Conservation (phyloP, 257 asterid species). For the Jacaranda copaia region DNA sequence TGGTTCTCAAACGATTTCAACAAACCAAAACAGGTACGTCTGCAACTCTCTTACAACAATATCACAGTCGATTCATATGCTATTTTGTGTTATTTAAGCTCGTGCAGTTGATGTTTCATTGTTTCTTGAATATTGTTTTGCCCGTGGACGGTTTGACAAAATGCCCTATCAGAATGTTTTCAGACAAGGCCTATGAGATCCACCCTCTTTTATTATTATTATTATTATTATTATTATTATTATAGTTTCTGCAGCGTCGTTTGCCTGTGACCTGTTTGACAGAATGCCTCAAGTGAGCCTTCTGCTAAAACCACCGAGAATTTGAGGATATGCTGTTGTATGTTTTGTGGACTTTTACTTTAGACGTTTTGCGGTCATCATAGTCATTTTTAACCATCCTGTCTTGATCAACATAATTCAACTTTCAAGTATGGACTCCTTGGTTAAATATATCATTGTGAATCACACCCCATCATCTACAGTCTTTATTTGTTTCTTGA, state of each 20-base stretch:
- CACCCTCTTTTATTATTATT: no score
- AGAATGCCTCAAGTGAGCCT: slow-evolving; percentile 33
- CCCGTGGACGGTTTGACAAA: slow-evolving; percentile 5
- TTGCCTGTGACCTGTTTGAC: slow-evolving; percentile 30
- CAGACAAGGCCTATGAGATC: background rate
- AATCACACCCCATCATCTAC: background rate
- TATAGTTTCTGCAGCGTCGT: background rate
- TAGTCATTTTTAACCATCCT: background rate
- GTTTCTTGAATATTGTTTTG: background rate
- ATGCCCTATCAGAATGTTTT: background rate
- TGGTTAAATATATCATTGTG: background rate
- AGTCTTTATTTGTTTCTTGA: slow-evolving; percentile 16
- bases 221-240: no score
- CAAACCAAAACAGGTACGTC: no score
- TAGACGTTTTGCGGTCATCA: background rate
- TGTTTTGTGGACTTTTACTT: background rate
- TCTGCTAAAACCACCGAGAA: background rate
- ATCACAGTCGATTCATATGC: no score
- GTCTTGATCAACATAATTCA: background rate
- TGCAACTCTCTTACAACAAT: no score
- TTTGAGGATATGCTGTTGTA: background rate
- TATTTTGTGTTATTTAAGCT: background rate
- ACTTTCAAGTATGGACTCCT: background rate
- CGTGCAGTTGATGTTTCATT: background rate
- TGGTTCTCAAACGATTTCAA: no score